A percentile compares a stretch with the other conserved stretches of the same genome.
Conservation (phyloP, 2,329 filamentous ascomycete species). For the Scorias spongiosa region DNA sequence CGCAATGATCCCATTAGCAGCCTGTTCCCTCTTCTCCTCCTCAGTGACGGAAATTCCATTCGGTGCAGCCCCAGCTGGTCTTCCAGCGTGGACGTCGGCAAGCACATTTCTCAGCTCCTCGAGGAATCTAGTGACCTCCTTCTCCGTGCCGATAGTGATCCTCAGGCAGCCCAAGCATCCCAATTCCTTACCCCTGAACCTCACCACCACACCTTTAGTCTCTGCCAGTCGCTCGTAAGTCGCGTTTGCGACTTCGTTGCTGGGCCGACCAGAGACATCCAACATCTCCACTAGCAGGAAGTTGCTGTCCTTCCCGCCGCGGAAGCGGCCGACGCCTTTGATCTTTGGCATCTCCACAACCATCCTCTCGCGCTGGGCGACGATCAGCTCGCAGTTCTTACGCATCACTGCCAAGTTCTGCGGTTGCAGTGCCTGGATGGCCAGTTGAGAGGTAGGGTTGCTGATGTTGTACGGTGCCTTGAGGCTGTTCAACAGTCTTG, state of each 20-base stretch:
- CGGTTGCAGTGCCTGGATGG: conserved; percentile 52
- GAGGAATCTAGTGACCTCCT: conserved; percentile 69
- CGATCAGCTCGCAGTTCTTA: conserved; percentile 50
- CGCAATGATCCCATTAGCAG: conserved; percentile 35
- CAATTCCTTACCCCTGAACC: conserved; percentile 84
- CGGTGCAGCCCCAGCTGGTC: conserved; percentile 13
- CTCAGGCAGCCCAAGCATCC: conserved; percentile 80
- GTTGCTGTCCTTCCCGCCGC: conserved; percentile 70
- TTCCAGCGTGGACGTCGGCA: conserved; percentile 30
- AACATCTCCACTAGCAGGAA: conserved; percentile 86
- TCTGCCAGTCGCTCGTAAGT: conserved; percentile 80
- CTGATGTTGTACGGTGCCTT: conserved; percentile 96
- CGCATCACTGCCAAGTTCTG: conserved; percentile 60
- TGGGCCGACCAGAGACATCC: conserved; percentile 54
- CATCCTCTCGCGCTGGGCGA: conserved; percentile 63
- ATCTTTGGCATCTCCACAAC: conserved; percentile 58
- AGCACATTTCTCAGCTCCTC: conserved; percentile 45
- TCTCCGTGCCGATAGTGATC: conserved; percentile 81
- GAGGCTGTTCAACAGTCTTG: conserved; percentile 69
- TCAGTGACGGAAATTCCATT: conserved; percentile 16
- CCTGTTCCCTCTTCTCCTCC: conserved; percentile 32
- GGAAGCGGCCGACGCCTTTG: conserved; percentile 62
- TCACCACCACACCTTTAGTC: conserved; percentile 74
- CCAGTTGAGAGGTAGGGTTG: conserved; percentile 71
- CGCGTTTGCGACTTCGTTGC: conserved; percentile 61